phyloP scores from a whole-genome alignment of 441 rosid genomes.

The Populus hybrid region DNA sequence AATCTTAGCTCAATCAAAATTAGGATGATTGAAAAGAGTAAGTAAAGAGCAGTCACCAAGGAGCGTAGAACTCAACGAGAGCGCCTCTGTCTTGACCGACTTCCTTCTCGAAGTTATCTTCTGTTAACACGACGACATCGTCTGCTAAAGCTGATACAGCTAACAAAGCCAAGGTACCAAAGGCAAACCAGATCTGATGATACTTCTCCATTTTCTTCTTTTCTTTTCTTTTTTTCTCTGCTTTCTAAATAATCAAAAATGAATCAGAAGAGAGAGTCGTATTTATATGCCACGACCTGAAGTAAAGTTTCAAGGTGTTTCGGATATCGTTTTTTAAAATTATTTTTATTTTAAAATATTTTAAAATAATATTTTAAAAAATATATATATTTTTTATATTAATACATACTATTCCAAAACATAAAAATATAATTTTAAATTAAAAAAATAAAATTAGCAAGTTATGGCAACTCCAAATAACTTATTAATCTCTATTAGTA shows the following conservation, averaged over 20 bases:
- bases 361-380: no score
- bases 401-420: no score
- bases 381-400: no score
- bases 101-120: conserved; percentile 91
- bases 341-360: no score
- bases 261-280: background rate
- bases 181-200: conserved; percentile 65
- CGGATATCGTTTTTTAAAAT: no score
- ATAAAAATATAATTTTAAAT: no score
- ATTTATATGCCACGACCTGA: background rate
- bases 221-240: conserved; percentile 1
- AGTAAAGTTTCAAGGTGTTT: background rate
- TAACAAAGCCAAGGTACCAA: conserved; percentile 45
- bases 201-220: conserved; percentile 50
- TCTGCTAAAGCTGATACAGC: conserved; percentile 58
- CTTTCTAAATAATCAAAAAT: background rate
- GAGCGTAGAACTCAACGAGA: conserved; percentile 99
- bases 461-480: no score
- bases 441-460: no score
- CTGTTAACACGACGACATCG: conserved; percentile 80
- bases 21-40: background rate
- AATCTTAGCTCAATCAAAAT: background rate
- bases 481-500: no score
- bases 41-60: conserved; percentile 51
- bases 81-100: conserved; percentile 86